phyloP scores from a whole-genome alignment of 305 asterid genomes.

The Andrographis paniculata region DNA sequence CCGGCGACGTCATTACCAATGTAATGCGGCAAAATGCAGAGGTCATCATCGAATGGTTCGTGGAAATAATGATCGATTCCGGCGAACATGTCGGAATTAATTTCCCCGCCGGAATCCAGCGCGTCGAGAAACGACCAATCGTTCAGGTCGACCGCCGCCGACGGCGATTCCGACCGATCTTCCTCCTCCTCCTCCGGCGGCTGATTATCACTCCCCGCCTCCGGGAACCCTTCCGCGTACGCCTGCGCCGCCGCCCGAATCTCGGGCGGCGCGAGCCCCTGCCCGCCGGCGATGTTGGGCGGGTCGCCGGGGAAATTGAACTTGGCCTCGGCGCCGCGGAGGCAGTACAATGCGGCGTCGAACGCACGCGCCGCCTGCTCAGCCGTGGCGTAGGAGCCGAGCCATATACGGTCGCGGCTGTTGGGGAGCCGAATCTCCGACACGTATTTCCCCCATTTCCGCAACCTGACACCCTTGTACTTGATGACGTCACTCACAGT shows the following conservation, averaged over 20 bases:
- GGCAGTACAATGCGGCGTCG: slow-evolving; percentile 54
- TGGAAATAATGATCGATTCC: no score
- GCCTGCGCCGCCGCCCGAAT: slow-evolving; percentile 38
- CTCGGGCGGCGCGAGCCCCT: slow-evolving; percentile 19
- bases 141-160: slow-evolving; percentile 19
- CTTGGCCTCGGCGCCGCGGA: slow-evolving; percentile 42
- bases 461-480: slow-evolving; percentile 43
- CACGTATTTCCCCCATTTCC: slow-evolving; percentile 67
- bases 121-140: slow-evolving; percentile 41
- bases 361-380: slow-evolving; percentile 58
- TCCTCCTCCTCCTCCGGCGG: no score
- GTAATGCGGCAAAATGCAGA: neutral
- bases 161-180: slow-evolving; percentile 21
- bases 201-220: neutral
- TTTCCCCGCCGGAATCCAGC: slow-evolving; percentile 10
- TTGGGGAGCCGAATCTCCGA: slow-evolving; percentile 52
- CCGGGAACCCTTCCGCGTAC: slow-evolving; percentile 18
- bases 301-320: slow-evolving; percentile 51
- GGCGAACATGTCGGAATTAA: no score
- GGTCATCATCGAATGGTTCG: neutral
- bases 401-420: slow-evolving; percentile 62
- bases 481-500: neutral
- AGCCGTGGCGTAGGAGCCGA: slow-evolving; percentile 50
- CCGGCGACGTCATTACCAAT: neutral
- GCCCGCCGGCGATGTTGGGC: slow-evolving; percentile 29